Conservation (phyloP, 176 grass and related monocot species). For the Triticum timopheevii region DNA sequence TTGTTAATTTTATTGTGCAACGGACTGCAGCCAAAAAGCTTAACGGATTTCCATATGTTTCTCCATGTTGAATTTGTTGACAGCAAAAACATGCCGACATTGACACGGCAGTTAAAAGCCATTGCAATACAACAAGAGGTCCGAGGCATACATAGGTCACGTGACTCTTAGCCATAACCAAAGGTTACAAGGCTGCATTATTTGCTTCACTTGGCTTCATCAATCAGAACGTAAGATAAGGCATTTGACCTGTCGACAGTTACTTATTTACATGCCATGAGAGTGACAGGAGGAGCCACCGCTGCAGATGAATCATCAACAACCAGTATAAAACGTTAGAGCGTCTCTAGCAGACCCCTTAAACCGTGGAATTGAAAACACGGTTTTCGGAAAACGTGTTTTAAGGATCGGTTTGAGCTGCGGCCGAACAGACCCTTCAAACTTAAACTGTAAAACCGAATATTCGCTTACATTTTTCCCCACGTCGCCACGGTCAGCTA, state of each 20-base stretch:
- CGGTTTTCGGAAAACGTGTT: no score
- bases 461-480: no score
- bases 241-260: neutral
- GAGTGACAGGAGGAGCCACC: constrained; percentile 3
- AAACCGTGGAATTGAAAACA: no score
- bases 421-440: no score
- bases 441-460: no score
- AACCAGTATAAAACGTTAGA: no score
- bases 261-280: constrained; percentile 17
- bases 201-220: constrained; percentile 7
- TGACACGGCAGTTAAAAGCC: neutral
- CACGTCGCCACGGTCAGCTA: no score
- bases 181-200: constrained; percentile 16
- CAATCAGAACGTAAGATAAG: neutral
- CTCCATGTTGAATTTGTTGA: neutral
- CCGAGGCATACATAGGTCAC: neutral
- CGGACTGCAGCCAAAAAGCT: neutral
- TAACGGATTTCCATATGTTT: neutral
- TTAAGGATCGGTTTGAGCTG: no score
- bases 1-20: neutral
- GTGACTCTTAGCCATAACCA: constrained; percentile 25
- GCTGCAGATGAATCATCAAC: neutral
- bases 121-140: neutral
- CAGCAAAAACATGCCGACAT: neutral
- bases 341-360: no score